Percentiles rank a stretch among this genome's conserved stretches.
phyloP scores from a whole-genome alignment of 2,329 filamentous ascomycete genomes.

The Cylindrodendrum hubeiense region DNA sequence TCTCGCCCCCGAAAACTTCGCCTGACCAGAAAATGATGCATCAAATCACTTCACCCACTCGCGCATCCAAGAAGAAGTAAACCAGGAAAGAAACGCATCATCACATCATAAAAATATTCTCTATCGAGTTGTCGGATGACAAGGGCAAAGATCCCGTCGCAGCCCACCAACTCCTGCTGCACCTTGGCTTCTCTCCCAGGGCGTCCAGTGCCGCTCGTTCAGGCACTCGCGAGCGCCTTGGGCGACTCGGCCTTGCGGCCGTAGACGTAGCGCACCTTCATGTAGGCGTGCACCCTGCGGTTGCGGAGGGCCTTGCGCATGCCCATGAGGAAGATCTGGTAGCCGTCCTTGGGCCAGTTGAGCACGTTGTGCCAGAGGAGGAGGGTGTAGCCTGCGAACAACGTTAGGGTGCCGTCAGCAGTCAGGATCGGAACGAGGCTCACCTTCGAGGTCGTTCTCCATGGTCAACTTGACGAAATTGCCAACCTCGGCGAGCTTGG shows the following conservation, averaged over 20 bases:
- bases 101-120: too few species aligned
- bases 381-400: slow-evolving; percentile 18
- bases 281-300: slow-evolving; percentile 33
- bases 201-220: not conserved
- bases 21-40: too few species aligned
- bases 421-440: not conserved
- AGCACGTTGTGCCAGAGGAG: slow-evolving; percentile 36
- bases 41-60: too few species aligned
- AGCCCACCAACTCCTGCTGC: not conserved
- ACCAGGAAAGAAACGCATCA: too few species aligned
- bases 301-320: slow-evolving; percentile 34
- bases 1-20: too few species aligned
- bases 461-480: slow-evolving; percentile 32
- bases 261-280: slow-evolving; percentile 34
- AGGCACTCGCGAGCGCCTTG: too few species aligned
- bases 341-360: slow-evolving; percentile 36
- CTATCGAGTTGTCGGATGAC: too few species aligned
- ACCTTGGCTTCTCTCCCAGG: not conserved
- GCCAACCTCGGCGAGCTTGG: slow-evolving; percentile 29
- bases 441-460: slow-evolving; percentile 38
- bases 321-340: slow-evolving; percentile 35
- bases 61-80: too few species aligned
- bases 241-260: slow-evolving; percentile 31
- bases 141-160: too few species aligned
- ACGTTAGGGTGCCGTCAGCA: not conserved